Evolutionary conservation across 2,329 filamentous ascomycete genomes (phyloP).

Genomic region (Stachybotrys chartarum): DNA sequence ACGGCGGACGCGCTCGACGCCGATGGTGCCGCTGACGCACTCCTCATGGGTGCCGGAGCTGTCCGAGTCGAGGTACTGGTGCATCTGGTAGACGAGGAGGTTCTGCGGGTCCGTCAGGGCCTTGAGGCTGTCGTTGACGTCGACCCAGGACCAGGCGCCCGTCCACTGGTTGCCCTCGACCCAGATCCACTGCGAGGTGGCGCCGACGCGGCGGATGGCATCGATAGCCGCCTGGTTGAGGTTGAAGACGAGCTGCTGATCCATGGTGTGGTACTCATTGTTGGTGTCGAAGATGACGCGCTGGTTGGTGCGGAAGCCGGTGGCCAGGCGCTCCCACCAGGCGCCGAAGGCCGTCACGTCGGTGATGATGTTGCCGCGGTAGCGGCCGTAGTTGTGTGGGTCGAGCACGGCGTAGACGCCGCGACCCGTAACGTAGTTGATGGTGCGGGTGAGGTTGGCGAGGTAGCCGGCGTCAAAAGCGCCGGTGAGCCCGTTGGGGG

Average conservation of each 20-base stretch:
- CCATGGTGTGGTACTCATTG: slow-evolving; percentile 60
- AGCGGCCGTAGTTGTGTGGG: slow-evolving; percentile 56
- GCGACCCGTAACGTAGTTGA: slow-evolving; percentile 26
- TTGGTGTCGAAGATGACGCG: slow-evolving; percentile 59
- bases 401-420: slow-evolving; percentile 48
- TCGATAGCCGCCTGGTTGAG: slow-evolving; percentile 60
- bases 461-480: slow-evolving; percentile 30
- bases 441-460: slow-evolving; percentile 22
- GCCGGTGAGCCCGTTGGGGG: slow-evolving; percentile 34
- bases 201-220: slow-evolving; percentile 52
- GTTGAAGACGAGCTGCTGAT: slow-evolving; percentile 48
- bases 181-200: slow-evolving; percentile 48
- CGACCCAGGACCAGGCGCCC: slow-evolving; percentile 40
- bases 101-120: slow-evolving; percentile 39
- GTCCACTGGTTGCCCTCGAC: slow-evolving; percentile 48
- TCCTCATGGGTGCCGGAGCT: slow-evolving; percentile 38
- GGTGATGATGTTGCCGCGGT: slow-evolving; percentile 45
- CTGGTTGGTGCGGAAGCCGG: slow-evolving; percentile 42
- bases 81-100: slow-evolving; percentile 52
- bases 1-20: slow-evolving; percentile 37
- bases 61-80: slow-evolving; percentile 52
- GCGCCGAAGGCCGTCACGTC: slow-evolving; percentile 43
- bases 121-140: slow-evolving; percentile 32
- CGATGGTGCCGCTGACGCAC: slow-evolving; percentile 45
- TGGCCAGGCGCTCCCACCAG: slow-evolving; percentile 51